phyloP scores from a whole-genome alignment of 257 asterid species.

The Solanum ossicruentum region DNA sequence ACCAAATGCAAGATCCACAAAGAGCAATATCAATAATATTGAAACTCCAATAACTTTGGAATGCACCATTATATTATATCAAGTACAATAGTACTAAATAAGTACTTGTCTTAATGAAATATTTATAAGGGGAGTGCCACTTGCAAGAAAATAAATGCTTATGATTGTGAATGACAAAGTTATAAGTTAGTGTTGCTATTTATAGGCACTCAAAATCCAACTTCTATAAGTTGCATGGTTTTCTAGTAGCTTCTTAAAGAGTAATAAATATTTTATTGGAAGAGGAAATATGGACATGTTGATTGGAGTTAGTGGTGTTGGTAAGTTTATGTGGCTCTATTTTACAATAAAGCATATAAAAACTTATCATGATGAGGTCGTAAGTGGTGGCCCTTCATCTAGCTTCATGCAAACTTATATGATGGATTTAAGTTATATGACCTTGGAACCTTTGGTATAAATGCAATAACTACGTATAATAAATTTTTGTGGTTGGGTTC shows the following conservation, averaged over 20 bases:
- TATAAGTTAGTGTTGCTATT: constrained; percentile 13
- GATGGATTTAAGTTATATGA: background rate
- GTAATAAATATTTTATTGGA: background rate
- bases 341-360: background rate
- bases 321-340: background rate
- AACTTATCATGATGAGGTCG: background rate
- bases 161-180: background rate
- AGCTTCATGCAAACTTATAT: background rate
- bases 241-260: constrained; percentile 28
- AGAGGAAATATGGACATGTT: background rate
- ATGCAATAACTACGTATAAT: too few species aligned
- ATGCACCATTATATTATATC: constrained; percentile 13
- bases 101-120: background rate
- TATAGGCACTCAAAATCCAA: constrained; percentile 29
- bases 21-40: constrained; percentile 22
- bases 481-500: too few species aligned
- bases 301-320: constrained; percentile 3
- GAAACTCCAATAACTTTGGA: constrained; percentile 22
- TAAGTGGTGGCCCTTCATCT: background rate
- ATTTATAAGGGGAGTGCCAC: background rate
- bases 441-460: too few species aligned
- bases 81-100: background rate
- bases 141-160: background rate
- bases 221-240: constrained; percentile 24
- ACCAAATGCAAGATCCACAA: constrained; percentile 37